phyloP scores from a whole-genome alignment of 1,284 basidiomycete genomes.

The Naganishia liquefaciens region DNA sequence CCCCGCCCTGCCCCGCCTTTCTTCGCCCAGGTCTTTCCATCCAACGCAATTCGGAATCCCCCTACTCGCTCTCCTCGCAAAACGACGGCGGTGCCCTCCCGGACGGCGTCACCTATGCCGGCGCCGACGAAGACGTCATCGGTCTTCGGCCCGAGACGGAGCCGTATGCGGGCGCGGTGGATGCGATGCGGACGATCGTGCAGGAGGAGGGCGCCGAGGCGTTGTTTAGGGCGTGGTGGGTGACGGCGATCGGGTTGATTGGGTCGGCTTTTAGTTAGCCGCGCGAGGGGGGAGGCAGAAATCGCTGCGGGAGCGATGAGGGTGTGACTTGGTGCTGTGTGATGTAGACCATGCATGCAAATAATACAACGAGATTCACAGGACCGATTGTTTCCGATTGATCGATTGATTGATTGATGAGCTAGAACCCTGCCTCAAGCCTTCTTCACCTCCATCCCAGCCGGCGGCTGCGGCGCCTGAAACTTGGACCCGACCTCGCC shows the following conservation, averaged over 20 bases:
- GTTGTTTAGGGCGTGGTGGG: slow-evolving; percentile 84
- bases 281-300: not conserved
- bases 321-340: no score
- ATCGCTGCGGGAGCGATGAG: no score
- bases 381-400: no score
- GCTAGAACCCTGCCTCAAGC: slow-evolving; percentile 42
- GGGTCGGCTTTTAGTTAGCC: slow-evolving; percentile 27
- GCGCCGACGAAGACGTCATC: slow-evolving; percentile 82
- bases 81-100: slow-evolving; percentile 50
- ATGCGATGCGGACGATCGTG: slow-evolving; percentile 76
- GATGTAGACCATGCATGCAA: no score
- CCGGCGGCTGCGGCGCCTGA: slow-evolving; percentile 68
- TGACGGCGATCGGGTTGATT: slow-evolving; percentile 67
- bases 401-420: no score
- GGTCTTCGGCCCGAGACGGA: slow-evolving; percentile 79
- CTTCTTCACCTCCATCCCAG: slow-evolving; percentile 76
- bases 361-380: no score
- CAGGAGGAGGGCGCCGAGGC: slow-evolving; percentile 77
- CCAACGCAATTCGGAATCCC: slow-evolving; percentile 34
- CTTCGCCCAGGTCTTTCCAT: slow-evolving; percentile 25
- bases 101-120: slow-evolving; percentile 67
- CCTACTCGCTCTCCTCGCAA: slow-evolving; percentile 33
- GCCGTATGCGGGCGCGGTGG: slow-evolving; percentile 76
- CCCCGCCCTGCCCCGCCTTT: slow-evolving; percentile 58
- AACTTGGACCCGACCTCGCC: slow-evolving; percentile 70